Evolutionary conservation across 495 filamentous ascomycete species (phyloP).

Genomic region (Glutinoglossum americanum): DNA sequence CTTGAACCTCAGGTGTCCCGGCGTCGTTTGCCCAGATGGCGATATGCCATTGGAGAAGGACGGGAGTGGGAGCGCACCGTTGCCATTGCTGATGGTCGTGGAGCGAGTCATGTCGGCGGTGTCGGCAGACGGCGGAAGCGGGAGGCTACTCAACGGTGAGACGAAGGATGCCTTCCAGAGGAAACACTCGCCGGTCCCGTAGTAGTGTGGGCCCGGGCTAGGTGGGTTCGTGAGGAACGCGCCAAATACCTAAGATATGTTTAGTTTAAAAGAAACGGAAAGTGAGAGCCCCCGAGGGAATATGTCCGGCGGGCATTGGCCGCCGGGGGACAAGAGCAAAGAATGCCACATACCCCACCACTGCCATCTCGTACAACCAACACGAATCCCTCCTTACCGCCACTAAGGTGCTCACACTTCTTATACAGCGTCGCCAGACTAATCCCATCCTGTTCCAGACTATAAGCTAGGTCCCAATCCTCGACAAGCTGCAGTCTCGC

Average conservation of each 20-base stretch:
- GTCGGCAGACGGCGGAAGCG: constrained; percentile 50
- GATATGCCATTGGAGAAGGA: neutral
- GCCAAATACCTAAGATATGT: constrained; percentile 47
- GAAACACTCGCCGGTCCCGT: constrained; percentile 92
- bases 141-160: constrained; percentile 25
- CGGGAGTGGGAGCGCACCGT: constrained; percentile 17
- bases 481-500: constrained; percentile 69
- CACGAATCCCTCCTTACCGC: constrained; percentile 56
- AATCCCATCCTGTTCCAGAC: constrained; percentile 80
- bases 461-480: constrained; percentile 70
- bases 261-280: neutral
- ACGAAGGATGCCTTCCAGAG: constrained; percentile 70
- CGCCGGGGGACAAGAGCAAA: neutral
- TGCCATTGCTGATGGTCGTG: constrained; percentile 37
- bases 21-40: constrained; percentile 14
- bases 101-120: constrained; percentile 47
- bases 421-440: constrained; percentile 75
- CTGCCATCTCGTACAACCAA: constrained; percentile 59
- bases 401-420: constrained; percentile 33
- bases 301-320: neutral
- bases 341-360: constrained; percentile 36
- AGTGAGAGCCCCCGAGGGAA: neutral
- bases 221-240: constrained; percentile 83
- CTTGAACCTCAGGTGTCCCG: constrained; percentile 70
- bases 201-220: constrained; percentile 63